Evolutionary conservation across 2,329 filamentous ascomycete genomes (phyloP).

Genomic region (Stromatinia cepivora): DNA sequence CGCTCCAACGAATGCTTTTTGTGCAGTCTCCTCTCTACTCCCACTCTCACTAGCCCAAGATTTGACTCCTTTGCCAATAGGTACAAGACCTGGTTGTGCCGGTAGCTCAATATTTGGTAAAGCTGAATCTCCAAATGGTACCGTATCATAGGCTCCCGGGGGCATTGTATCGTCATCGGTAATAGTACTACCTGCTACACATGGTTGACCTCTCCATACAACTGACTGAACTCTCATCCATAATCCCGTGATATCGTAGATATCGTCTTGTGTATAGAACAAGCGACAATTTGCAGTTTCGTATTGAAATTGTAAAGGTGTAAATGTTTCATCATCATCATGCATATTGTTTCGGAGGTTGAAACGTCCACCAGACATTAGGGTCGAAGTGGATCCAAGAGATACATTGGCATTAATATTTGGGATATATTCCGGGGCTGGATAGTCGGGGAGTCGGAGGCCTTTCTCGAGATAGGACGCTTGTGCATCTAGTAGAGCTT

Average conservation of each 20-base stretch:
- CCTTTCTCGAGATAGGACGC: neutral
- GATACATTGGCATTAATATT: neutral
- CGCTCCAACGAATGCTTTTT: constrained; percentile 18
- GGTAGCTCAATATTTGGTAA: constrained; percentile 1
- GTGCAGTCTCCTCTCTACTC: constrained; percentile 7
- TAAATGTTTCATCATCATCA: constrained; percentile 32
- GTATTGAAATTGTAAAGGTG: constrained; percentile 60
- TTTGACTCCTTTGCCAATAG: constrained; percentile 2
- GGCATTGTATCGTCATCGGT: constrained; percentile 2
- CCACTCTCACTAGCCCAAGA: constrained; percentile 20
- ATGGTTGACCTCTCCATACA: constrained; percentile 45
- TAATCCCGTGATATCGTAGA: constrained; percentile 43
- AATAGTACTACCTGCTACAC: constrained; percentile 35
- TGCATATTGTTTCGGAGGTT: constrained; percentile 39
- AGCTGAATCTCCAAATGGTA: constrained; percentile 9
- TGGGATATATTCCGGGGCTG: constrained; percentile 44
- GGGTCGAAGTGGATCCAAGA: neutral
- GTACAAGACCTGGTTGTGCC: constrained; percentile 10
- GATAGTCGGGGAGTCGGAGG: constrained; percentile 25
- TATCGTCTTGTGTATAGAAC: constrained; percentile 54
- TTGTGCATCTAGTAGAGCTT: constrained; percentile 6
- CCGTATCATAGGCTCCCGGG: constrained; percentile 8
- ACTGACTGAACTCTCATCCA: constrained; percentile 50
- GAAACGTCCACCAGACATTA: constrained; percentile 24
- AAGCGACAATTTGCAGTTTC: constrained; percentile 61